Conservation (phyloP, 495 filamentous ascomycete genomes). For the Aspergillus steynii region DNA sequence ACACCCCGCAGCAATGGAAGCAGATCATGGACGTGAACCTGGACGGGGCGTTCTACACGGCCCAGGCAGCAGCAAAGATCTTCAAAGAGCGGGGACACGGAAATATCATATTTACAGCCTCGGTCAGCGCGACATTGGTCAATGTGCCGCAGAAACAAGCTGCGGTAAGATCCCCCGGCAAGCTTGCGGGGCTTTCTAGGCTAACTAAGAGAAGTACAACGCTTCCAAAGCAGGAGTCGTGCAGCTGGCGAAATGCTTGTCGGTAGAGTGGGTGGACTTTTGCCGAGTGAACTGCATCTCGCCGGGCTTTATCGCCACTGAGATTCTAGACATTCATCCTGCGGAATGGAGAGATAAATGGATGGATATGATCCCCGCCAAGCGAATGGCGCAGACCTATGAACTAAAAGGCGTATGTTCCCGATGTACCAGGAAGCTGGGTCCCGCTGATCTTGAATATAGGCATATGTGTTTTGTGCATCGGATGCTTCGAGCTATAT, state of each 20-base stretch:
- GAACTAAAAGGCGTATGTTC: neutral
- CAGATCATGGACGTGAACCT: constrained; percentile 35
- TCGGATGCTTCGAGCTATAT: neutral
- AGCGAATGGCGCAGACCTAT: neutral
- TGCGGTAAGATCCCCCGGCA: constrained; percentile 17
- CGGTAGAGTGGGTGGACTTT: constrained; percentile 43
- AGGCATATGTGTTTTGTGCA: neutral
- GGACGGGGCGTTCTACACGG: constrained; percentile 38
- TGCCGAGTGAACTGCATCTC: constrained; percentile 46
- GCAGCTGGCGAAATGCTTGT: constrained; percentile 36
- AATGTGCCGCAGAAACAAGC: constrained; percentile 34
- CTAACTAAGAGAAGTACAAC: constrained; percentile 29
- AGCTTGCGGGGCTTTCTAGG: neutral
- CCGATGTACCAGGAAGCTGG: neutral
- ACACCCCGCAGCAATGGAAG: constrained; percentile 16
- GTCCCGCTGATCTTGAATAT: neutral
- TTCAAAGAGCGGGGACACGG: constrained; percentile 31
- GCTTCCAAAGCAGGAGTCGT: constrained; percentile 41
- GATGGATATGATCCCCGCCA: neutral
- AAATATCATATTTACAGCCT: constrained; percentile 29
- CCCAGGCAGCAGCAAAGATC: constrained; percentile 32
- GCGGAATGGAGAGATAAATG: constrained; percentile 6
- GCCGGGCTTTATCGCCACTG: constrained; percentile 46
- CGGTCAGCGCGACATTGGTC: constrained; percentile 28
- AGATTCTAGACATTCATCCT: constrained; percentile 20